Evolutionary conservation across 1,139 yeast species (phyloP), one percentile per base, ranked within the genome.

Genomic region (Candida buenavistaensis): DNA sequence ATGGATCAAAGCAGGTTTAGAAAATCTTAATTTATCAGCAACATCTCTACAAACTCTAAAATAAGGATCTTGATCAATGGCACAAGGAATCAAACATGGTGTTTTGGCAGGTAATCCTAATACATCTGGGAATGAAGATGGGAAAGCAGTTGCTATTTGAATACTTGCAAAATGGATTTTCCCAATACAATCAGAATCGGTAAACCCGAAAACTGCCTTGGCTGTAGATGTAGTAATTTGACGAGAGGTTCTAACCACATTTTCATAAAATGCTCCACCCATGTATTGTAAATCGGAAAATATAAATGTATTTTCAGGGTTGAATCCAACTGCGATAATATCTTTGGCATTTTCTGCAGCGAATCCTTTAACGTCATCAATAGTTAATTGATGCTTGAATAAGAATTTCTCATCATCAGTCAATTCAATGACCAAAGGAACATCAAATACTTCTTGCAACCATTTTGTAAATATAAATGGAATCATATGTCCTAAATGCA

Each of bases 51-150:
- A 87, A 20, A 94, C 95, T 61, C 99, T 78, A 70, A 94, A 94
- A 64, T 94, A 94, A 24, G 99, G 98, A 62, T 94, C 99, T 68
- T 90, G 97, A 60, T 94, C 99, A 59, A 94, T 94, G 30, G 99
- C 99, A 74, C 98, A 94, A 25, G 99, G 99, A 61, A 94, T 94
- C 61, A 94, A 72, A 64, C 96, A 87, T 40, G 97, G 98, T 2
- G 97, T 90, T 62, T 84, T 83, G 32, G 82, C 71, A 33, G 89
- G 89, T 51, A 83, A 65, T 8, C 88, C 96, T 51, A 94, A 77
- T 20, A 94, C 84, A 48, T 84, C 96, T 3, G 98, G 98, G 75
- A 87, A 94, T 10, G 97, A 86, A 31, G 92, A 84, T 40, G 97
- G 95, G 70, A 94, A 90, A 3, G 97, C 94, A 13, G 97, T 81